phyloP scores from a whole-genome alignment of 495 filamentous ascomycete genomes.

The Trichoderma erinaceum region DNA sequence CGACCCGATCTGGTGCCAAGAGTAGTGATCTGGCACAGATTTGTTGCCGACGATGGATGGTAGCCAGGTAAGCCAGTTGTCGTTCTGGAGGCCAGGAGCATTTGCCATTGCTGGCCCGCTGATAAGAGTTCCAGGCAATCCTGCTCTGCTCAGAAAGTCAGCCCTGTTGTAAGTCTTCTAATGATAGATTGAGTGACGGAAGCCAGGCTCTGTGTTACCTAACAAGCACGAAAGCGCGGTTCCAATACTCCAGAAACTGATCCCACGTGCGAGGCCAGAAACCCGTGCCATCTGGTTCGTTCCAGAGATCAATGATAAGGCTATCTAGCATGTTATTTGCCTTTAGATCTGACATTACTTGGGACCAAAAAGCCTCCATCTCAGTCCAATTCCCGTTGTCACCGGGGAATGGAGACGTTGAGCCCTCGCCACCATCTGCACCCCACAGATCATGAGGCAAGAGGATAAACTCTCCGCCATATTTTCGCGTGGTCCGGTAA shows the following conservation, averaged over 20 bases:
- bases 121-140: background rate
- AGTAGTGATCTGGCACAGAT: background rate
- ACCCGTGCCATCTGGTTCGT: background rate
- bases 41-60: background rate
- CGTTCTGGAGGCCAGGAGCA: background rate
- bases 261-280: background rate
- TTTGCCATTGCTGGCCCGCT: background rate
- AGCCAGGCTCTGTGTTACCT: background rate
- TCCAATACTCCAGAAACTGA: background rate
- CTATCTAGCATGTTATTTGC: background rate
- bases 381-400: background rate
- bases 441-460: background rate
- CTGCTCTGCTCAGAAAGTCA: too few species aligned
- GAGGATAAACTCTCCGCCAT: background rate
- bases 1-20: background rate
- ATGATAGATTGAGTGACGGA: background rate
- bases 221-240: background rate
- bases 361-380: background rate
- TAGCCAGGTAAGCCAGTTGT: background rate
- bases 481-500: background rate
- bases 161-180: background rate
- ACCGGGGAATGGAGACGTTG: background rate
- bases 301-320: background rate
- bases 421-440: background rate
- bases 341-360: background rate